Evolutionary conservation across 75 land plant species (phyloP).

Genomic region (Isoetes taiwanensis): DNA sequence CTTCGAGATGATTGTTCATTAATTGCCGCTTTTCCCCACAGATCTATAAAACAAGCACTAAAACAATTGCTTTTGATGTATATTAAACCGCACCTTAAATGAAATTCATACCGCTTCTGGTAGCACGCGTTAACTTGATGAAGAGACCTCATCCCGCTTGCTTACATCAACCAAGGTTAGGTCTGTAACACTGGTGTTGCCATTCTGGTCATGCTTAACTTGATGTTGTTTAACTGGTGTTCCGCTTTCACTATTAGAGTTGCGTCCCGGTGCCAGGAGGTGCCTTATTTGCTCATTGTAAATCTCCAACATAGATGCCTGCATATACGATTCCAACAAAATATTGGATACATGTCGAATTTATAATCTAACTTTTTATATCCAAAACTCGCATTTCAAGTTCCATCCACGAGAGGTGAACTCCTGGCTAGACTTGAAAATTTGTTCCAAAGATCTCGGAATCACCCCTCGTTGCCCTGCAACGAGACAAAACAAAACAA

Average conservation of each 20-base stretch:
- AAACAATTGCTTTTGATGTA: too few relatives aligned
- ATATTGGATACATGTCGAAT: too few relatives aligned
- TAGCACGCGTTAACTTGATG: not conserved
- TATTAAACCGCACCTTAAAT: too few relatives aligned
- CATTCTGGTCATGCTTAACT: not conserved
- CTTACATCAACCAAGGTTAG: conserved; percentile 1
- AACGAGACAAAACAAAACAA: not conserved
- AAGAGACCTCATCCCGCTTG: not conserved
- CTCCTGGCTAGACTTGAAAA: conserved; percentile 3
- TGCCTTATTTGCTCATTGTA: conserved; percentile 7
- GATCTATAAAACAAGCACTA: conserved; percentile 1
- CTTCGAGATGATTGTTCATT: conserved; percentile 5
- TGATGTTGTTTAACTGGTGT: conserved; percentile 4
- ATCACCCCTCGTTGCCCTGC: conserved; percentile 34
- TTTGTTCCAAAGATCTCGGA: conserved; percentile 4
- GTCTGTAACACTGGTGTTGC: not conserved
- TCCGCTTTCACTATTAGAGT: not conserved
- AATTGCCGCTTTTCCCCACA: conserved; percentile 3
- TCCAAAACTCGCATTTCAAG: conserved; percentile 3
- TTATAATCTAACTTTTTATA: too few relatives aligned
- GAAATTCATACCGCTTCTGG: not conserved
- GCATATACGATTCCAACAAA: too few relatives aligned
- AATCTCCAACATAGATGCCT: conserved; percentile 8
- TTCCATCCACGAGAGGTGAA: not conserved
- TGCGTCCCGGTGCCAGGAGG: not conserved